phyloP scores from a whole-genome alignment of 139 green algal species.

The Coelastrella sp. region DNA sequence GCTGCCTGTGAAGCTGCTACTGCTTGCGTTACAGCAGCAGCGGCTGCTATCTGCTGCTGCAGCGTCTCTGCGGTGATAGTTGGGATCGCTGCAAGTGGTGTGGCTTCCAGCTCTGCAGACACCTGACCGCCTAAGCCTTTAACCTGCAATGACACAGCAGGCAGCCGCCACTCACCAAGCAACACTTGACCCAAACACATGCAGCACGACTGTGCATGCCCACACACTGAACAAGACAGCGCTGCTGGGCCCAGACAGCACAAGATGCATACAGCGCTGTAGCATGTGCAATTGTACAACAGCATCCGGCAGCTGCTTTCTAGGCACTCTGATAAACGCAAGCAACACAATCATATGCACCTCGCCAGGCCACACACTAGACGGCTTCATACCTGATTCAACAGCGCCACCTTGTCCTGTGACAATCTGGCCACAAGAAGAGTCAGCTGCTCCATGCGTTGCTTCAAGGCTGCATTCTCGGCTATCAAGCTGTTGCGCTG shows the following conservation, averaged over 20 bases:
- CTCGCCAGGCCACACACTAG: too few species aligned
- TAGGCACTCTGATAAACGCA: too few species aligned
- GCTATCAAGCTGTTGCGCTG: conserved; percentile 16
- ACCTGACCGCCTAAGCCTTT: conserved; percentile 12
- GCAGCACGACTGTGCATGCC: too few species aligned
- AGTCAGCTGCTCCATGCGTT: conserved; percentile 4
- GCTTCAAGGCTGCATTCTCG: conserved; percentile 18
- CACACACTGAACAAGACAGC: too few species aligned
- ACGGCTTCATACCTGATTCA: conserved; percentile 9
- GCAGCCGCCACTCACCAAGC: too few species aligned
- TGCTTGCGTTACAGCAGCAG: not conserved
- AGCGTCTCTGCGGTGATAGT: not conserved
- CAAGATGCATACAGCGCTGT: too few species aligned
- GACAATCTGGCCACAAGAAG: not conserved
- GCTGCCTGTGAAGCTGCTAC: not conserved
- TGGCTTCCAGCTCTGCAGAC: not conserved
- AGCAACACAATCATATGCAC: too few species aligned
- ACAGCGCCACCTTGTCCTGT: conserved; percentile 13
- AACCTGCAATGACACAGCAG: not conserved
- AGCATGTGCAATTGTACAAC: too few species aligned
- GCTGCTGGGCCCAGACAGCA: too few species aligned
- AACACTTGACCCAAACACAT: too few species aligned
- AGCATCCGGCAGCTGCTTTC: too few species aligned
- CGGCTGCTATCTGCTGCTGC: conserved; percentile 1
- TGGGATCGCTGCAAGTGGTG: not conserved